These are phyloP conservation scores for Salix caprea DNA, from an alignment of 345 rosid species.

Conservation along the genomic window DNA sequence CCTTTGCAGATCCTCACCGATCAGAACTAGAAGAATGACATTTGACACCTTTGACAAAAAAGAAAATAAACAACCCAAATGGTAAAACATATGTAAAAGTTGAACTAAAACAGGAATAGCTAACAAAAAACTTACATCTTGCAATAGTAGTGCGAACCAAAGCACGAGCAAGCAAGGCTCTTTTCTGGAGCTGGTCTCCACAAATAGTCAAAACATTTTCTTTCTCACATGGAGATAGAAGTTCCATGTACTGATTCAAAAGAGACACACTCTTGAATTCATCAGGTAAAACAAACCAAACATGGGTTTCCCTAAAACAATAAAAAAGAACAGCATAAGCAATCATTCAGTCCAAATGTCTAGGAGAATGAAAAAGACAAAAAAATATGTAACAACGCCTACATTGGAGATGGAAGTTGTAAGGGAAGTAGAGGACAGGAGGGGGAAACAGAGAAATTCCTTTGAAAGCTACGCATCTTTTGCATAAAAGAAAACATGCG, in stretches of 20 bases:
- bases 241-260: slow-evolving; percentile 48
- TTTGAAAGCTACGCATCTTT: slow-evolving; percentile 33
- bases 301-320: slow-evolving; percentile 65
- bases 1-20: too few relatives aligned
- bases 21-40: too few relatives aligned
- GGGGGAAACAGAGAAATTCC: slow-evolving; percentile 35
- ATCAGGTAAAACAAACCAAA: slow-evolving; percentile 76
- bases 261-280: slow-evolving; percentile 65
- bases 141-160: slow-evolving; percentile 88
- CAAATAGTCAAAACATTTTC: slow-evolving; percentile 45
- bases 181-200: slow-evolving; percentile 64
- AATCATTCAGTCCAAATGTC: not conserved
- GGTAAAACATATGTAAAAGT: not conserved
- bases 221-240: slow-evolving; percentile 71
- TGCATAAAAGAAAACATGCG: not conserved
- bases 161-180: slow-evolving; percentile 72
- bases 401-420: slow-evolving; percentile 63
- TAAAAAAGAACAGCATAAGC: not conserved
- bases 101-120: not conserved
- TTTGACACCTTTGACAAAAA: too few relatives aligned
- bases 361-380: not conserved
- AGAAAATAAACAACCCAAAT: too few relatives aligned
- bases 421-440: slow-evolving; percentile 43
- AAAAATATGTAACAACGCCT: slow-evolving; percentile 3
- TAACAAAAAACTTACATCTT: slow-evolving; percentile 54